Conservation (phyloP, 2,329 filamentous ascomycete species). For the Aphanoascus verrucosus region DNA sequence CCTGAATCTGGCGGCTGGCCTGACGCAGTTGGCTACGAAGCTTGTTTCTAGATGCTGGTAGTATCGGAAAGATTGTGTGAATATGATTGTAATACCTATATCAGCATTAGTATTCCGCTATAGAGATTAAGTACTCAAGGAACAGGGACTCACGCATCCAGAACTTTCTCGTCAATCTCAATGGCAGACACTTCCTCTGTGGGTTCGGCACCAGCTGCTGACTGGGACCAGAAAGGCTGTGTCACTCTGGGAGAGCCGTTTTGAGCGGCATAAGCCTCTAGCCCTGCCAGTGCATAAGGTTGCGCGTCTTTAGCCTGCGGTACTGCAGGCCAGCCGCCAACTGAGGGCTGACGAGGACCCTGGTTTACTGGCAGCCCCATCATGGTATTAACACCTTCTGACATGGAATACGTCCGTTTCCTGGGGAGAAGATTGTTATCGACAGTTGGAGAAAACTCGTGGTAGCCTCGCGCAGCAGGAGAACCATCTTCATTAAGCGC, state of each 20-base stretch:
- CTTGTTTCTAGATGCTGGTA: slow-evolving; percentile 33
- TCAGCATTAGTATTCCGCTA: neutral
- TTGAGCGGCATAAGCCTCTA: slow-evolving; percentile 23
- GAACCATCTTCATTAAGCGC: slow-evolving; percentile 32
- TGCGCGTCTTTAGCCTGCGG: slow-evolving; percentile 21
- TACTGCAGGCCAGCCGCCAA: slow-evolving; percentile 23
- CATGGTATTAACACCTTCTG: slow-evolving; percentile 35
- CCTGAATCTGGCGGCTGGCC: slow-evolving; percentile 32
- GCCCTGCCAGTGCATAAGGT: slow-evolving; percentile 12
- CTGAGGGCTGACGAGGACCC: slow-evolving; percentile 16
- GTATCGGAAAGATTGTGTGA: slow-evolving; percentile 32
- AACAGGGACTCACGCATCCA: slow-evolving; percentile 28
- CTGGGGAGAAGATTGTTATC: slow-evolving; percentile 32
- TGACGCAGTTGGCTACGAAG: slow-evolving; percentile 30
- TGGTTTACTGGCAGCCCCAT: slow-evolving; percentile 28
- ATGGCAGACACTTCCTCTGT: slow-evolving; percentile 29
- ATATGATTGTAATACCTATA: slow-evolving; percentile 34
- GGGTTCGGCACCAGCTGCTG: slow-evolving; percentile 21
- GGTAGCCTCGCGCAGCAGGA: slow-evolving; percentile 34
- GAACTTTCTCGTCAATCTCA: slow-evolving; percentile 30
- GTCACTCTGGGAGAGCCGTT: slow-evolving; percentile 30
- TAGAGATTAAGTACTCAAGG: neutral
- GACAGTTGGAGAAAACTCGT: slow-evolving; percentile 45
- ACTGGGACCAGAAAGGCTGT: slow-evolving; percentile 31
- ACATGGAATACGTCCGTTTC: slow-evolving; percentile 42